Percentiles rank a stretch among this genome's conserved stretches.
These are phyloP conservation scores for Trifolium subterraneum DNA, from an alignment of 306 rosid species.

Conservation along the genomic window DNA sequence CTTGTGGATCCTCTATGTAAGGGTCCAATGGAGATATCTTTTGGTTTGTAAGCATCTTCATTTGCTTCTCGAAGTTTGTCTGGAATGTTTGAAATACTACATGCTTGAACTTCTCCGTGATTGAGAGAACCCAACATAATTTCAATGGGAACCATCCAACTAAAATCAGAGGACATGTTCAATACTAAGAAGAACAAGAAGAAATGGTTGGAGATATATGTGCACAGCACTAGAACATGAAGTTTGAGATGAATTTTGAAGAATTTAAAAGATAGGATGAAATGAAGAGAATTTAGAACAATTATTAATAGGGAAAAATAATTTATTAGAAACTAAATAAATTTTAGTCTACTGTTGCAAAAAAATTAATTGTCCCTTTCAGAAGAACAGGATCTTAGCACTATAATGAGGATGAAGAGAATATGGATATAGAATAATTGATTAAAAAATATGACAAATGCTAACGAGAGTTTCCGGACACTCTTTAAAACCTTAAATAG, in stretches of 20 bases:
- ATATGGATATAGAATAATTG: too few species aligned
- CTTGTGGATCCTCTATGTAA: conserved; percentile 34
- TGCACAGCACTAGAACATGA: not conserved
- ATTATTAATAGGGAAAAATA: too few species aligned
- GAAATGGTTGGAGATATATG: not conserved
- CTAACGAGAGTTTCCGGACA: too few species aligned
- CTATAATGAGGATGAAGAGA: too few species aligned
- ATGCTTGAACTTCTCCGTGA: conserved; percentile 2
- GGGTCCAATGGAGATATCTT: conserved; percentile 38
- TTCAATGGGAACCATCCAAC: conserved; percentile 28
- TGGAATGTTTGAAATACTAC: conserved; percentile 37
- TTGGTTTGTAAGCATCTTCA: conserved; percentile 28
- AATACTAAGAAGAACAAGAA: not conserved
- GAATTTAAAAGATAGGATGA: not conserved
- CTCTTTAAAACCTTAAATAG: too few species aligned
- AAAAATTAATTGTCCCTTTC: too few species aligned
- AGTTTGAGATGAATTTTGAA: not conserved
- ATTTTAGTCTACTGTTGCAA: too few species aligned
- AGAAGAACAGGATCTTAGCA: too few species aligned
- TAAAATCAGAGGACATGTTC: conserved; percentile 9
- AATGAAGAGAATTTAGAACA: not conserved
- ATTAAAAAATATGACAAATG: too few species aligned
- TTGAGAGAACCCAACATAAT: not conserved
- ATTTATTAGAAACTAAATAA: not conserved
- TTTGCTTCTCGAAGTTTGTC: conserved; percentile 21